These are phyloP conservation scores for Nakaseomyces glabratus DNA, from an alignment of 1,139 yeast species.

Conservation along the genomic window DNA sequence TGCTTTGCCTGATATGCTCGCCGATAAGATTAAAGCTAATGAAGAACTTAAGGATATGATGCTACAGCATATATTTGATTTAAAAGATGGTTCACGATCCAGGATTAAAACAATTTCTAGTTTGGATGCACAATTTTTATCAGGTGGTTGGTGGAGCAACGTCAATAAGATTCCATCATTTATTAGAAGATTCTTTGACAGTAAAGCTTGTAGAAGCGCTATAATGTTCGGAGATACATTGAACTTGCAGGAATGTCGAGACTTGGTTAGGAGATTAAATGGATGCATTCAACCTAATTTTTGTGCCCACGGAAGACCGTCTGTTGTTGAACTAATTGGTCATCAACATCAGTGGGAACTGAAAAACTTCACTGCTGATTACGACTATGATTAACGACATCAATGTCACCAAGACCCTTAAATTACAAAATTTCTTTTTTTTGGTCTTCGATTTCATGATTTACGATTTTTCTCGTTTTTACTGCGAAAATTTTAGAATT, in stretches of 20 bases:
- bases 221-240: conserved; percentile 64
- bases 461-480: too few relatives aligned
- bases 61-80: conserved; percentile 38
- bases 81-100: conserved; percentile 27
- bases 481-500: too few relatives aligned
- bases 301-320: conserved; percentile 86
- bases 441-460: too few relatives aligned
- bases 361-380: conserved; percentile 63
- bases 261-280: conserved; percentile 37
- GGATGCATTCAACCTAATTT: conserved; percentile 56
- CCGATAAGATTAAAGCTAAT: conserved; percentile 29
- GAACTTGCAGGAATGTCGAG: conserved; percentile 36
- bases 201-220: conserved; percentile 65
- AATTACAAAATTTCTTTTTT: too few relatives aligned
- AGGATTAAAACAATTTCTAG: conserved; percentile 6
- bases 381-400: too few relatives aligned
- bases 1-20: conserved; percentile 38
- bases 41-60: conserved; percentile 33
- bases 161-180: conserved; percentile 39
- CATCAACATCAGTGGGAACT: conserved; percentile 97
- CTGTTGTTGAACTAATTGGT: conserved; percentile 49
- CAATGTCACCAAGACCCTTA: too few relatives aligned
- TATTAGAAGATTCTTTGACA: conserved; percentile 42
- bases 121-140: conserved; percentile 4
- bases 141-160: conserved; percentile 30